Percentiles rank a stretch among this genome's conserved stretches.
Conservation (phyloP, 2,329 filamentous ascomycete species). For the Colletotrichum brevisporum region DNA sequence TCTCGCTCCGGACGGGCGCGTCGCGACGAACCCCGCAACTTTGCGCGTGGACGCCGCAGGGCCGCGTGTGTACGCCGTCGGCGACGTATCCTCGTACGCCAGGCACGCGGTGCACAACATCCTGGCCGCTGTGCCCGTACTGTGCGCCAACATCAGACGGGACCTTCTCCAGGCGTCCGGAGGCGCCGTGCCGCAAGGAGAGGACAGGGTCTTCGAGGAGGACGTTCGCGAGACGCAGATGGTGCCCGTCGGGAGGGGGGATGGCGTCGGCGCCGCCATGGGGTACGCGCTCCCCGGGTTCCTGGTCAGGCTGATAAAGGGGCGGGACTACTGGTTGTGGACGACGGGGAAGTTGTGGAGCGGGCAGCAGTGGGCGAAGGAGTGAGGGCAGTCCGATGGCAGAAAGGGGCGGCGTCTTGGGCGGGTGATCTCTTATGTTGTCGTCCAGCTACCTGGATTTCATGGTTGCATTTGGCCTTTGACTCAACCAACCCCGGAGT, state of each 20-base stretch:
- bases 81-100: conserved; percentile 58
- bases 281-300: conserved; percentile 60
- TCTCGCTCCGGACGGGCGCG: conserved; percentile 52
- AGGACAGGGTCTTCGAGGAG: conserved; percentile 56
- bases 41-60: conserved; percentile 52
- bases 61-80: conserved; percentile 60
- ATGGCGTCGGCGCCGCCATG: conserved; percentile 60
- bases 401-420: no score
- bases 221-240: conserved; percentile 61
- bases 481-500: no score
- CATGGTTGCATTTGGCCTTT: no score
- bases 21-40: conserved; percentile 54
- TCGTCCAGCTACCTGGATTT: no score
- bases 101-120: conserved; percentile 60
- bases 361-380: conserved; percentile 65
- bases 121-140: conserved; percentile 55
- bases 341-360: conserved; percentile 63
- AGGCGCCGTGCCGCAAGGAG: conserved; percentile 32
- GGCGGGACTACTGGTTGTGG: conserved; percentile 66
- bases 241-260: conserved; percentile 61
- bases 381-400: conserved; percentile 43
- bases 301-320: conserved; percentile 64
- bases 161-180: conserved; percentile 59
- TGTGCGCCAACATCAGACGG: conserved; percentile 63
- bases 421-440: no score